Conservation (phyloP, 768 basidiomycete species). For the Neoboletus magnificus region DNA sequence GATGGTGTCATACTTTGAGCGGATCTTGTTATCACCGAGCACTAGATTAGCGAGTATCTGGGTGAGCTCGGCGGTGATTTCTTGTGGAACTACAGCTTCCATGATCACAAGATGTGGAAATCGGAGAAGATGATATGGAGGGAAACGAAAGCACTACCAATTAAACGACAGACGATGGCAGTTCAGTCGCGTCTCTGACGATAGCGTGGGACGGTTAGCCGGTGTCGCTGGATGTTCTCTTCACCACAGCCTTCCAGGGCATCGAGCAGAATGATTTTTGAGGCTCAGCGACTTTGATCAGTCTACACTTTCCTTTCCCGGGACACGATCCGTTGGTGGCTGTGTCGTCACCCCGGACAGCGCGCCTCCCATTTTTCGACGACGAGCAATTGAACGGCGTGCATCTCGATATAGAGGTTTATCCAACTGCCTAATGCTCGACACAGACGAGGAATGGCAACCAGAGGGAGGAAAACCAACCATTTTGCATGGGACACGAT, state of each 20-base stretch:
- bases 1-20: slow-evolving; percentile 49
- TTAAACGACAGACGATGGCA: neutral
- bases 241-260: neutral
- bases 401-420: no score
- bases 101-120: slow-evolving; percentile 11
- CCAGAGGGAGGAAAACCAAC: neutral
- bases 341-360: neutral
- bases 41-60: slow-evolving; percentile 85
- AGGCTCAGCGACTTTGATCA: neutral
- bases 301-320: neutral
- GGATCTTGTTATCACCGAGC: slow-evolving; percentile 79
- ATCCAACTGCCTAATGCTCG: neutral
- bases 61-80: slow-evolving; percentile 72
- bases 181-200: neutral
- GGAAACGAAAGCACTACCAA: neutral
- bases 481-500: neutral
- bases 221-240: neutral
- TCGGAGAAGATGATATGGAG: neutral
- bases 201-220: neutral
- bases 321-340: neutral
- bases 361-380: neutral
- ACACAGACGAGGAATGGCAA: neutral
- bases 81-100: slow-evolving; percentile 45
- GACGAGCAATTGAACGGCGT: no score
- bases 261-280: neutral